phyloP scores from a whole-genome alignment of 148 eudicot species.

The Chenopodium quinoa region DNA sequence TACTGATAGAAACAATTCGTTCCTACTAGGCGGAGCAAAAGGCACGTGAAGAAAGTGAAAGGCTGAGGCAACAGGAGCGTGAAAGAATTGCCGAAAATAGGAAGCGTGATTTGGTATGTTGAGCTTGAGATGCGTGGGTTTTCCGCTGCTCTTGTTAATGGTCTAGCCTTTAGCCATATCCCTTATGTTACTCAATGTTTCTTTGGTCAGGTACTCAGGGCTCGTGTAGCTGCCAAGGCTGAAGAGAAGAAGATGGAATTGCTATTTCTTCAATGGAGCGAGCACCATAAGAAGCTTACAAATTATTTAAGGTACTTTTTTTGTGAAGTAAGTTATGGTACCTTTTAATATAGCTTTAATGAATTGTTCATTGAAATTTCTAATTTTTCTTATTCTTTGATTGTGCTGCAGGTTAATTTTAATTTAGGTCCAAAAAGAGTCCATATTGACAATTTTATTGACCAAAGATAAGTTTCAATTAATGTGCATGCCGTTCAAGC shows the following conservation, averaged over 20 bases:
- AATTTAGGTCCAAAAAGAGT: slow-evolving; percentile 90
- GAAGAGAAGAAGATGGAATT: slow-evolving; percentile 93
- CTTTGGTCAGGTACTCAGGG: slow-evolving; percentile 61
- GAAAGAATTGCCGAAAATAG: slow-evolving; percentile 86
- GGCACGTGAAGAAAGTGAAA: slow-evolving; percentile 95
- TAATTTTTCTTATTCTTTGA: not conserved
- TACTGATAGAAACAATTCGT: not conserved
- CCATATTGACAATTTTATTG: slow-evolving; percentile 98
- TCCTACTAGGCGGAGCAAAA: slow-evolving; percentile 73
- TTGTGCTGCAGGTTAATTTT: slow-evolving; percentile 84
- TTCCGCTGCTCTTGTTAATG: not conserved
- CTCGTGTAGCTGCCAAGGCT: slow-evolving; percentile 94
- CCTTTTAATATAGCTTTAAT: too few relatives aligned
- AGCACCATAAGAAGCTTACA: slow-evolving; percentile 94
- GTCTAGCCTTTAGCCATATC: not conserved
- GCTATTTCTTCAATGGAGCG: slow-evolving; percentile 95
- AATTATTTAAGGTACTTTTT: slow-evolving; percentile 71
- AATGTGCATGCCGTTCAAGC: slow-evolving; percentile 68
- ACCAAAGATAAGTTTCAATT: slow-evolving; percentile 96
- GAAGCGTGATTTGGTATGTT: slow-evolving; percentile 83
- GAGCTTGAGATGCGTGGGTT: not conserved
- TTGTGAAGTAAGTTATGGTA: too few relatives aligned
- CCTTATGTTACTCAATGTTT: slow-evolving; percentile 12
- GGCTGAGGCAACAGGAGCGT: slow-evolving; percentile 88
- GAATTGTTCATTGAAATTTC: not conserved